Base-by-base conservation (phyloP, 306 rosid genomes). In the Prunus mira region DNA sequence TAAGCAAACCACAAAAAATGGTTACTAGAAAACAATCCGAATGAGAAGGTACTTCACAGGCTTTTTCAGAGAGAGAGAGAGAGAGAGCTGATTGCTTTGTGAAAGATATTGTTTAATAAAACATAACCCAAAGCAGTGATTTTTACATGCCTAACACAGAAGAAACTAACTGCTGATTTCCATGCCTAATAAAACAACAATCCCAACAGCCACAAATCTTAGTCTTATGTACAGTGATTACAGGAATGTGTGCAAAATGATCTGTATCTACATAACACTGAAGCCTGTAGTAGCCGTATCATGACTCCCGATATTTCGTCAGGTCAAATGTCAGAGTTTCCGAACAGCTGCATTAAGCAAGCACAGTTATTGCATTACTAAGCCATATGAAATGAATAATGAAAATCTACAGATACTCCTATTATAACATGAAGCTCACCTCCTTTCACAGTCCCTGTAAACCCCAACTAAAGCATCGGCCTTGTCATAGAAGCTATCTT, bases 391-490 rank as follows among this genome's bases (percentile, higher is more conserved):
- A 5, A n/a, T 46, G 52, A 62, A 74, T 10, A 9, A 12, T 25
- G 47, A 62, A 27, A 52, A 27, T 0, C 12, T 50, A 69, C 2
- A 1, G 32, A 15, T 25, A 34, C 50, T 61, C 46, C 12, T 24
- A 12, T n/a, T 46, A 1, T 27, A 0, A 9, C 6, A 30, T 64
- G 56, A 80, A 78, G 63, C 79, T 85, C 78, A 92, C 99, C 98
- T 80, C 86, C 89, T 86, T 28, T 93, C 96, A 1, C 86, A 82
- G 76, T 93, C 98, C 84, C 98, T 87, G 82, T 80, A 88, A 76
- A 93, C 98, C 46, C 98, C 97, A 82, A 93, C 92, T 80, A 93
- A 81, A 22, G 92, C 89, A 78, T 93, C 98, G 24, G 98, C 99
- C 84, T 93, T 93, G 87, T 93, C 98, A 27, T 91, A 93, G 82